Evolutionary conservation across 495 filamentous ascomycete species (phyloP).

Genomic region (Hyaloscypha hepaticicola): DNA sequence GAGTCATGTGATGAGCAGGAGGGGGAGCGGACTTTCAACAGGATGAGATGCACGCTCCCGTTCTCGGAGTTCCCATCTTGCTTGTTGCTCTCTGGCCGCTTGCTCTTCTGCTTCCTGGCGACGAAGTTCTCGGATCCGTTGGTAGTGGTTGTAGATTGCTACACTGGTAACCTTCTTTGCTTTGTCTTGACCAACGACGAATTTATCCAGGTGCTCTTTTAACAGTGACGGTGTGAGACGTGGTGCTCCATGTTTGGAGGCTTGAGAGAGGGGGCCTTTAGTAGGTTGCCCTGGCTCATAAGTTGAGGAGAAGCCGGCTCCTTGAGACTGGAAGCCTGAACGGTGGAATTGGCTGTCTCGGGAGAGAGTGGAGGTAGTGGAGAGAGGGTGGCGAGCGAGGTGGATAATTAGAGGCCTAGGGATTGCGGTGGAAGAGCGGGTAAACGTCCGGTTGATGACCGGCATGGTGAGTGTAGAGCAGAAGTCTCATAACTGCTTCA

Average conservation of each 20-base stretch:
- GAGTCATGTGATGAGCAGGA: constrained; percentile 15
- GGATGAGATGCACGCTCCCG: constrained; percentile 25
- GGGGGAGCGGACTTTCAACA: constrained; percentile 21
- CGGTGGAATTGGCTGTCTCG: constrained; percentile 53
- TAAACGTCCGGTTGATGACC: constrained; percentile 27
- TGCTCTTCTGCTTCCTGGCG: constrained; percentile 68
- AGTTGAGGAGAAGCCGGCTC: constrained; percentile 58
- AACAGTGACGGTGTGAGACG: constrained; percentile 77
- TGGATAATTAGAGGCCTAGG: neutral
- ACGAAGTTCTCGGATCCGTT: constrained; percentile 75
- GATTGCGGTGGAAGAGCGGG: neutral
- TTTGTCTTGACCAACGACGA: constrained; percentile 92
- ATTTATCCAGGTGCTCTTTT: constrained; percentile 91
- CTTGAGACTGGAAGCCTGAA: constrained; percentile 59
- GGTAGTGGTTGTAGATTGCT: constrained; percentile 97
- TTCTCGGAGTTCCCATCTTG: constrained; percentile 41
- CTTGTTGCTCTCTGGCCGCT: constrained; percentile 41
- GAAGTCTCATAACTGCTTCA: constrained; percentile 28
- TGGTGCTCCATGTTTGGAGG: constrained; percentile 62
- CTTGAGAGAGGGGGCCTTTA: constrained; percentile 54
- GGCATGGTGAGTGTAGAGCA: constrained; percentile 20
- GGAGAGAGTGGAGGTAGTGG: constrained; percentile 10
- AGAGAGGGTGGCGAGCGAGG: constrained; percentile 14
- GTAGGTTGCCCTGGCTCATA: constrained; percentile 71
- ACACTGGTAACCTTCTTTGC: constrained; percentile 95